A percentile compares a stretch with the other conserved stretches of the same genome.
These are phyloP conservation scores for Blepharisma japonicum DNA, from an alignment of 73 alveolate species.

Conservation along the genomic window DNA sequence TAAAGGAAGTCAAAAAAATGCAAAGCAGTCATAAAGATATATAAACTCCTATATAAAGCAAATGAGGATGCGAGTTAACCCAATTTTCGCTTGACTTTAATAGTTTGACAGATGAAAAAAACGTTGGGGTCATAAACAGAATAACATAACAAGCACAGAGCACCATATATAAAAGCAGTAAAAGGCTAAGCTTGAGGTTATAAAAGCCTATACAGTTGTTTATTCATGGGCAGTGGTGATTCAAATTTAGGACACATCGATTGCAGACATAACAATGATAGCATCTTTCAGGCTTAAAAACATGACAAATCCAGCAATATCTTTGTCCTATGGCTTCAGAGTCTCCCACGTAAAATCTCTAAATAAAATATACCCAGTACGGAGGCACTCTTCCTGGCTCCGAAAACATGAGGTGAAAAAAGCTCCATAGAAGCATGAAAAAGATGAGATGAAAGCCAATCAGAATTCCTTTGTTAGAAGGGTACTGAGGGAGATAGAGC, in stretches of 20 bases:
- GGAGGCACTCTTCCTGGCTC: constrained; percentile 97
- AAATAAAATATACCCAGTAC: constrained; percentile 63
- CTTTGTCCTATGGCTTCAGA: constrained; percentile 78
- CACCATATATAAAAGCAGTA: constrained; percentile 43
- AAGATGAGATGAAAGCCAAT: constrained; percentile 69
- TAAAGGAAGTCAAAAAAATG: constrained; percentile 69
- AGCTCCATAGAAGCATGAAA: constrained; percentile 79
- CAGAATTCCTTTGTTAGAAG: constrained; percentile 32
- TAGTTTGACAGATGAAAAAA: not conserved
- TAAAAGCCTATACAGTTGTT: constrained; percentile 51
- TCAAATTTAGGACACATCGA: constrained; percentile 44
- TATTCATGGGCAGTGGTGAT: constrained; percentile 61
- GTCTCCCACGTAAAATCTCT: constrained; percentile 84
- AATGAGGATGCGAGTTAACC: too few species aligned
- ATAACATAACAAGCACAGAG: constrained; percentile 48
- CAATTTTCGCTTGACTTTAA: too few species aligned
- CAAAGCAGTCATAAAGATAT: constrained; percentile 44
- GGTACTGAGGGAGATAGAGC: not conserved
- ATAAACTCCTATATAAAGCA: constrained; percentile 22
- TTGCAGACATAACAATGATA: constrained; percentile 55
- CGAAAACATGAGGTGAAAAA: constrained; percentile 76
- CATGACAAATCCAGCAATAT: constrained; percentile 90
- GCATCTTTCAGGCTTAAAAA: constrained; percentile 59
- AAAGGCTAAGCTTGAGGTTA: constrained; percentile 36
- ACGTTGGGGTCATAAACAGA: constrained; percentile 31